Base-by-base conservation (phyloP, 2,329 filamentous ascomycete genomes). In the Penicillium fuscoglaucum region DNA sequence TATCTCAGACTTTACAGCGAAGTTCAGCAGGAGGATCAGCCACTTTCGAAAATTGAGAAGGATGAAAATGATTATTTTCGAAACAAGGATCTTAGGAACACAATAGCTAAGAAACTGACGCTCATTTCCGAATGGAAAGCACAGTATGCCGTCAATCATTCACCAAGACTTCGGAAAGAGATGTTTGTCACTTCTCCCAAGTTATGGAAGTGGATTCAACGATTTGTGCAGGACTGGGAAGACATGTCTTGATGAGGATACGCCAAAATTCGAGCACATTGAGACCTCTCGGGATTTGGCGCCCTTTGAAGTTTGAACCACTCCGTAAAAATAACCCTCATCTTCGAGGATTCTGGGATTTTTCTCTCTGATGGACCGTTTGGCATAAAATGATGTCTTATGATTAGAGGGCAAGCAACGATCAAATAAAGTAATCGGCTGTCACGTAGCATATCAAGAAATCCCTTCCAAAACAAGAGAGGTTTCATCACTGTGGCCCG, bases 191-290 rank as follows among this genome's bases (percentile, higher is more conserved):
- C 66, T 47, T 59, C 58, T 47, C 48, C 63, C 3, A 49, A 55
- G n/a, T 48, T 65, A 51, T 67, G 58, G 63, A 67, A 63, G 40
- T 66, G 58, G 65, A 59, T 67, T 52, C 31, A 60, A 47, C 33
- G 21, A 46, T 67, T 53, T 46, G 40, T 61, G 33, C 46, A 59
- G 17, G 62, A 65, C 33, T 66, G 58, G 63, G 48, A 61, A 44
- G 47, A 37, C 15, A 51, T 54, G 39, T 17, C 26, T 46, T 57
- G 17, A 57, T 12, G 37, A n/a, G 31, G 24, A 4, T 24, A 24
- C 24, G 24, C 24, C 24, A 24, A 24, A 24, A 24, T 24, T 24
- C 24, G 24, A 4, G 24, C 24, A 24, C 24, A 24, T 24, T 24
- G 24, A 24, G 24, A 24, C 24, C 24, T 24, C 24, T 24, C 24